Evolutionary conservation across 192 early-diverging fungal species (phyloP), one percentile per base, ranked within the genome.

Genomic region (Thamnidium elegans): DNA sequence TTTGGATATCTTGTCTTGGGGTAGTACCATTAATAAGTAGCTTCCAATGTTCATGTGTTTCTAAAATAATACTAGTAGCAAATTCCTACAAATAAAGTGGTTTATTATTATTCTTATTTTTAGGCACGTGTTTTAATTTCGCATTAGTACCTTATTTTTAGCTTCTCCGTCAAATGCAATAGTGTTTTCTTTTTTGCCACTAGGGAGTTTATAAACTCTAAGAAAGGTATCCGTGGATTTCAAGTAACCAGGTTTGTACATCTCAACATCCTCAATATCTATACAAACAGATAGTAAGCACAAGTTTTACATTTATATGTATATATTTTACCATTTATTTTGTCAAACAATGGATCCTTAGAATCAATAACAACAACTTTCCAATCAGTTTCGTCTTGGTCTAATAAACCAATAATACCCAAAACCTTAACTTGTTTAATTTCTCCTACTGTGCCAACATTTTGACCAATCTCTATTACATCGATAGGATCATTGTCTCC

Each of bases 361-460:
- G 94, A 76, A 70, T 99, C 97, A 72, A 99, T 95, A 67, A 86
- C 93, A 70, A 99, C 92, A 66, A 99, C 81, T 85, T 99, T 99
- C 97, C 97, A 99, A 86, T 99, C 97, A 51, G 97, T 99, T 80
- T 99, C 96, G 79, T 93, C 94, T 79, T 99, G 95, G 73, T 99
- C 97, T 51, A 99, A 82, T 59, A 99, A 83, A 51, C 95, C 97
- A 92, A 99, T 95, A 63, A 94, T 90, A 32, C 97, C 97, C 48
- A 99, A 85, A 31, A 95, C 83, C 82, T 99, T 99, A 74, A 99
- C 96, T 87, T 97, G 95, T 85, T 99, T 99, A 69, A 99, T 79
- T 83, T 99, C 94, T 36, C 97, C 97, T 61, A 80, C 73, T 76
- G 89, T 88, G 30, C 91, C 95, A 63, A 99, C 87, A 50, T 81